phyloP scores from a whole-genome alignment of 2,329 filamentous ascomycete genomes.

The Trichoderma endophyticum region DNA sequence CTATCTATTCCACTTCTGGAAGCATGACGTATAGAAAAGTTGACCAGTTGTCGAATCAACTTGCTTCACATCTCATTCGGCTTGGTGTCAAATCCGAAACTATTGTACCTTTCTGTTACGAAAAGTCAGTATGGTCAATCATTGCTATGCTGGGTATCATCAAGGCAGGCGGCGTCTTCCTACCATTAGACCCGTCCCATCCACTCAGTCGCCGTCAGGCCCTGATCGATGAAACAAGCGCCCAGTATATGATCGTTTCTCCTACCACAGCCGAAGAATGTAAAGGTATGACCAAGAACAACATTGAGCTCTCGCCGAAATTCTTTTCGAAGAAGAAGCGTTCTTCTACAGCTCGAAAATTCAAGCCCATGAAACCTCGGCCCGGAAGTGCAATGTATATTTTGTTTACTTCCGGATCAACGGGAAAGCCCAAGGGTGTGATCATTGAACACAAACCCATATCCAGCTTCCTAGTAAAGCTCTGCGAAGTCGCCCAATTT shows the following conservation, averaged over 20 bases:
- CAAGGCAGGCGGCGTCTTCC: slow-evolving; percentile 28
- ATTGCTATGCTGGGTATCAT: slow-evolving; percentile 27
- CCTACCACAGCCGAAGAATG: neutral
- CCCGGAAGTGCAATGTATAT: neutral
- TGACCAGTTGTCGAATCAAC: neutral
- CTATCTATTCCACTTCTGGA: slow-evolving; percentile 9
- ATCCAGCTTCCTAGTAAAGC: neutral
- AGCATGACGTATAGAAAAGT: slow-evolving; percentile 4
- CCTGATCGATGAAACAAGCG: slow-evolving; percentile 14
- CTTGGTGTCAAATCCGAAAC: slow-evolving; percentile 28
- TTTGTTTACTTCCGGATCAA: slow-evolving; percentile 5
- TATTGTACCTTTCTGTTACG: slow-evolving; percentile 16
- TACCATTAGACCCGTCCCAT: slow-evolving; percentile 27
- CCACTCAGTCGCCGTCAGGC: neutral
- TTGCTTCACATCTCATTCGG: slow-evolving; percentile 3
- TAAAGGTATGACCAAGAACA: neutral
- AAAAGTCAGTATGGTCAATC: slow-evolving; percentile 23
- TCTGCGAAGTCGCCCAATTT: neutral
- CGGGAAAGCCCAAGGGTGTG: slow-evolving; percentile 5
- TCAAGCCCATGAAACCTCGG: neutral
- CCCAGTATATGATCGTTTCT: slow-evolving; percentile 18
- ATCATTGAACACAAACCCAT: slow-evolving; percentile 4
- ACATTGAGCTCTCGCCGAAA: neutral
- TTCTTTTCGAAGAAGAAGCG: neutral
- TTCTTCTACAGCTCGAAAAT: neutral